A percentile compares a stretch with the other conserved stretches of the same genome.
These are phyloP conservation scores for Globisporangium megalacanthum DNA, from an alignment of 352 stramenopile species.

Conservation along the genomic window DNA sequence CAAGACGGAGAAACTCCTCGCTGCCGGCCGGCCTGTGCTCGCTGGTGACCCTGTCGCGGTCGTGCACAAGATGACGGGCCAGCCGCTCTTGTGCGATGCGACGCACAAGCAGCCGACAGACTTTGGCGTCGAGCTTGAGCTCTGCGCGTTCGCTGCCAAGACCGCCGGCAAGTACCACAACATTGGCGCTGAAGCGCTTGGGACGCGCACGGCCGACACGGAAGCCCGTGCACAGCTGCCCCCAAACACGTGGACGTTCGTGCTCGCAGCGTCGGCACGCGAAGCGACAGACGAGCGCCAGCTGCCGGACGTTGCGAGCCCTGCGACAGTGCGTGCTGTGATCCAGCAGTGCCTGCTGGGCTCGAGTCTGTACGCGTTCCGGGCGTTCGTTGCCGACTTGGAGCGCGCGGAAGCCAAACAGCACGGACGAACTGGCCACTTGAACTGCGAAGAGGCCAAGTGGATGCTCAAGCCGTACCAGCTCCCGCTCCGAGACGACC, in stretches of 20 bases:
- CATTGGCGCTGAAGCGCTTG: constrained; percentile 46
- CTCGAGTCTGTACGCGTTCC: constrained; percentile 62
- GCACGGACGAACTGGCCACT: constrained; percentile 28
- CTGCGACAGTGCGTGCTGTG: constrained; percentile 34
- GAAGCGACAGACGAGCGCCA: constrained; percentile 42
- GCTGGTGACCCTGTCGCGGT: constrained; percentile 51
- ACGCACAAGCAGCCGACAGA: constrained; percentile 69
- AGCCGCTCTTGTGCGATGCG: constrained; percentile 43
- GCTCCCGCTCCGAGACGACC: constrained; percentile 63
- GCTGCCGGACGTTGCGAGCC: constrained; percentile 37
- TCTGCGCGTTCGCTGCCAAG: constrained; percentile 40
- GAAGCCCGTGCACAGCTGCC: constrained; percentile 39
- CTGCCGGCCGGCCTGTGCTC: constrained; percentile 32
- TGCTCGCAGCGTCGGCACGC: constrained; percentile 30
- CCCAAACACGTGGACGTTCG: constrained; percentile 65
- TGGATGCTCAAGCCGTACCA: constrained; percentile 46
- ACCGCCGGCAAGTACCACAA: constrained; percentile 64
- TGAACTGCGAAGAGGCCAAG: constrained; percentile 66
- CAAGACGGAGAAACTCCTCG: constrained; percentile 65
- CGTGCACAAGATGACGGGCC: constrained; percentile 83
- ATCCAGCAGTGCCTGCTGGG: constrained; percentile 47
- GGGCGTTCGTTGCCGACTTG: constrained; percentile 37
- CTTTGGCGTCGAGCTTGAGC: constrained; percentile 78
- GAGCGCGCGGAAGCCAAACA: constrained; percentile 28
- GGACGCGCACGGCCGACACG: constrained; percentile 62